These are phyloP conservation scores for Ophiostoma tasmaniense DNA, from an alignment of 2,329 filamentous ascomycete genomes.

Conservation along the genomic window DNA sequence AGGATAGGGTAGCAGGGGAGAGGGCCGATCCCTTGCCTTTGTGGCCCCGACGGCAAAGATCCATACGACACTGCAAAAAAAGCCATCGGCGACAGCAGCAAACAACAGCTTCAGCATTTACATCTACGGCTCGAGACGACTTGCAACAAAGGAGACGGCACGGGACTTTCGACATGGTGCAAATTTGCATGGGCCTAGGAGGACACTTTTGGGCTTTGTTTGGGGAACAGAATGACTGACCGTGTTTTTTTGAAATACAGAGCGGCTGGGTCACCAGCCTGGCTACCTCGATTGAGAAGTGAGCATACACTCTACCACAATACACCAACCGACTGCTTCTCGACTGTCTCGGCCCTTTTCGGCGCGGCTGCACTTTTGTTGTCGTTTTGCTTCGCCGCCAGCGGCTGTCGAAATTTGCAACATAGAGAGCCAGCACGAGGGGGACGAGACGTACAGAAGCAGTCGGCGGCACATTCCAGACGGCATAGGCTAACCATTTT, in stretches of 20 bases:
- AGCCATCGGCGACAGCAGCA: not conserved
- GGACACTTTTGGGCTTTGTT: not conserved
- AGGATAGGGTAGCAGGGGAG: not conserved
- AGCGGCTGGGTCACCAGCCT: conserved; percentile 99
- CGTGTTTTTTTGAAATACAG: conserved; percentile 30
- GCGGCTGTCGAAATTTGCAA: not conserved
- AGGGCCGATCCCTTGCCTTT: not conserved
- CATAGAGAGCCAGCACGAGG: not conserved
- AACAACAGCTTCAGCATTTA: not conserved
- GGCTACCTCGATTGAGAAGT: conserved; percentile 99
- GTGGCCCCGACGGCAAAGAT: not conserved
- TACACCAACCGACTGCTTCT: not conserved
- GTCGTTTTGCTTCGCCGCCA: not conserved
- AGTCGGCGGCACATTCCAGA: conserved; percentile 2
- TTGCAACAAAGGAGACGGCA: not conserved
- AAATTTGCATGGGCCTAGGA: not conserved
- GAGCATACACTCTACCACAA: conserved; percentile 31
- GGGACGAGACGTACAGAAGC: not conserved
- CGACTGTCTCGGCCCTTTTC: not conserved
- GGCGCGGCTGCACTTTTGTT: not conserved
- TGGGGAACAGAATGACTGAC: conserved; percentile 14
- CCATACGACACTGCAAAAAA: not conserved
- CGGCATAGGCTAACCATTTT: conserved; percentile 23
- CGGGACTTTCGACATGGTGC: not conserved
- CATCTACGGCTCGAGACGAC: not conserved